Evolutionary conservation across 2,329 filamentous ascomycete species (phyloP), one percentile per base, ranked within the genome.

Genomic region (Hypocreales sp.): DNA sequence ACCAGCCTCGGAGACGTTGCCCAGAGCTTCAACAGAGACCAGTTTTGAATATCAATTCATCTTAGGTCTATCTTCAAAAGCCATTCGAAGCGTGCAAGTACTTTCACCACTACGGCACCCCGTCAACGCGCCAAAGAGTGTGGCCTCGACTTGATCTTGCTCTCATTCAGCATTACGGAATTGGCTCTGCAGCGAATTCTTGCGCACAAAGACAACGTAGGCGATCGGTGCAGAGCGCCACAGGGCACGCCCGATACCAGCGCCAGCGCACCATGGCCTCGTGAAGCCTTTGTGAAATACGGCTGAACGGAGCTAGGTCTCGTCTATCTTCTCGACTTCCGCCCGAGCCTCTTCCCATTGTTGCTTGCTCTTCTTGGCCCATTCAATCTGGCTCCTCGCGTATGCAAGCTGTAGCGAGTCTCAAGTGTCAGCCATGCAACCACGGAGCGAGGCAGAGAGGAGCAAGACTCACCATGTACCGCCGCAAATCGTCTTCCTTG

Each of bases 401-500:
- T 93, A 94, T 18, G 82, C 81, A 43, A 93, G 71, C 86, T 93
- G 41, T 16, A 24, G n/a, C n/a, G n/a, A n/a, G n/a, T n/a, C n/a
- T n/a, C n/a, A n/a, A n/a, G n/a, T n/a, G n/a, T n/a, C n/a, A n/a
- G n/a, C n/a, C n/a, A n/a, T n/a, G n/a, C n/a, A n/a, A n/a, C n/a
- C n/a, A n/a, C n/a, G n/a, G n/a, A n/a, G n/a, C n/a, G n/a, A n/a
- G n/a, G n/a, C n/a, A n/a, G n/a, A n/a, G n/a, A n/a, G 8, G 7
- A 11, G 9, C 6, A 8, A 4, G 7, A 56, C 79, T 58, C 60
- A 94, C 90, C 90, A 98, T 98, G 50, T 95, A 95, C 36, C 81
- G 72, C 46, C 75, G 77, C 44, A 98, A 52, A 49, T 98, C 90
- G 27, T 87, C 83, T 55, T 98, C 92, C 54, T 98, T 98, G 55